phyloP scores from a whole-genome alignment of 805 yeast species.

The Blastobotrys parvus region DNA sequence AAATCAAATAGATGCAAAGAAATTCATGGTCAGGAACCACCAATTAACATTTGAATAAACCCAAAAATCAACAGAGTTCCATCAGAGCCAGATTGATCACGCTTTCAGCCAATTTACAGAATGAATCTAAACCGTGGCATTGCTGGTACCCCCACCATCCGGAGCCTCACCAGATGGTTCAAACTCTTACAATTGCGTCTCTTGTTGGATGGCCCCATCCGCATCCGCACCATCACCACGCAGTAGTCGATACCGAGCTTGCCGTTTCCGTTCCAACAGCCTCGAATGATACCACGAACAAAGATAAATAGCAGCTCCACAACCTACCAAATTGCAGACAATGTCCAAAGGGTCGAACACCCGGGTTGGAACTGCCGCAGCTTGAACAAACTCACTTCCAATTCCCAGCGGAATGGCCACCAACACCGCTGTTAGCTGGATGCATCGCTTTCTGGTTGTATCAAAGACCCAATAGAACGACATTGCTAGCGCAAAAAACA shows the following conservation, averaged over 20 bases:
- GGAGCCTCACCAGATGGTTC: too few species aligned
- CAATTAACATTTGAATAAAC: too few species aligned
- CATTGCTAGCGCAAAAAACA: constrained; percentile 30
- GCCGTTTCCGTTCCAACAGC: constrained; percentile 23
- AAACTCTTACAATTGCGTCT: too few species aligned
- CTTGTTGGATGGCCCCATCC: too few species aligned
- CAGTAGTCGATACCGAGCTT: constrained; percentile 24
- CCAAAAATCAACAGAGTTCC: too few species aligned
- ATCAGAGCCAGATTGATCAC: too few species aligned
- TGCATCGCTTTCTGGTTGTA: constrained; percentile 29
- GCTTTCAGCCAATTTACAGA: too few species aligned
- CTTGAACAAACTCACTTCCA: constrained; percentile 33
- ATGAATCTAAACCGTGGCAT: too few species aligned
- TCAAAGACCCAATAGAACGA: constrained; percentile 37
- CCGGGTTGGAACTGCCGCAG: constrained; percentile 22
- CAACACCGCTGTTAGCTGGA: constrained; percentile 27
- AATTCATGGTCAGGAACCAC: too few species aligned
- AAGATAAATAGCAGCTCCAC: constrained; percentile 24
- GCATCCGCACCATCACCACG: constrained; percentile 18
- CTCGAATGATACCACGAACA: constrained; percentile 30
- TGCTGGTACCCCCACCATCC: too few species aligned
- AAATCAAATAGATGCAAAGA: too few species aligned
- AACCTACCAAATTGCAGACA: constrained; percentile 31
- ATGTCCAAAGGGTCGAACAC: constrained; percentile 31
- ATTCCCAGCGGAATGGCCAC: constrained; percentile 31